Conservation (phyloP, 345 rosid species). For the Eucalyptus sp. region DNA sequence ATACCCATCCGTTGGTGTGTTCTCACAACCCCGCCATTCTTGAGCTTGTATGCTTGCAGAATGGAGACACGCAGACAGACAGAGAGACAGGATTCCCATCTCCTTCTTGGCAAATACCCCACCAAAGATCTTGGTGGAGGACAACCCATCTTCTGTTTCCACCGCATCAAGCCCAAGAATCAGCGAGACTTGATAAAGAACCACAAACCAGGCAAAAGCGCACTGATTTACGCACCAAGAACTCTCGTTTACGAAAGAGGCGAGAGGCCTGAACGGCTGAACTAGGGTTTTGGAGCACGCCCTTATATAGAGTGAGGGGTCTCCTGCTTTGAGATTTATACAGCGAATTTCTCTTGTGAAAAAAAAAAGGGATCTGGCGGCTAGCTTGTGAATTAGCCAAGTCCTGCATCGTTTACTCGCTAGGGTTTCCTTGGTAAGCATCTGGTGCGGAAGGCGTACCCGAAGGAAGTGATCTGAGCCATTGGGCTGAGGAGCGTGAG, state of each 20-base stretch:
- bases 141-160: neutral
- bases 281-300: neutral
- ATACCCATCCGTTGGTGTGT: neutral
- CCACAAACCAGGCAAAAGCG: neutral
- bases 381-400: neutral
- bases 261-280: neutral
- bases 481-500: neutral
- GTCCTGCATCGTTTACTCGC: neutral
- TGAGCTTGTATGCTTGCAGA: neutral
- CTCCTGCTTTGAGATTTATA: neutral
- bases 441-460: neutral
- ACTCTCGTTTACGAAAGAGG: neutral
- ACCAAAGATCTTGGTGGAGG: neutral
- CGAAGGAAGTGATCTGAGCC: neutral
- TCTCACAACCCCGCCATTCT: neutral
- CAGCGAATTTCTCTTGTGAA: neutral
- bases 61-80: neutral
- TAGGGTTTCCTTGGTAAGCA: neutral
- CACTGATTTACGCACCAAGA: neutral
- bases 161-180: neutral
- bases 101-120: neutral
- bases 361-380: neutral
- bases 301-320: fast-evolving
- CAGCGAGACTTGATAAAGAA: neutral
- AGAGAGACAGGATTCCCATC: neutral